Evolutionary conservation across 1,284 basidiomycete genomes (phyloP).

Genomic region (Wallemia hederae): DNA sequence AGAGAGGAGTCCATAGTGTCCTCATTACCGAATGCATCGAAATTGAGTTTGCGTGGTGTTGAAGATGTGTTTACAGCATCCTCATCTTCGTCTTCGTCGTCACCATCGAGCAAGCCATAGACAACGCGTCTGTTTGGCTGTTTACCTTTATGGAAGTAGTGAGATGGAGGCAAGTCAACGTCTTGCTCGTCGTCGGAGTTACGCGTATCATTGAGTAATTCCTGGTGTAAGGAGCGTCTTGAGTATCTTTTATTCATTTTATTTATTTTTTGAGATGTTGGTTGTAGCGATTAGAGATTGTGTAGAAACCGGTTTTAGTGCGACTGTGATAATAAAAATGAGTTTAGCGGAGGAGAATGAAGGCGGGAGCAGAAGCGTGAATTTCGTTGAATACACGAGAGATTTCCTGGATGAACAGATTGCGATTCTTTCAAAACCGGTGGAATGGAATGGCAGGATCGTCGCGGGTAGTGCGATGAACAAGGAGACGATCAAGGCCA

Average conservation of each 20-base stretch:
- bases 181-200: neutral
- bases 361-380: neutral
- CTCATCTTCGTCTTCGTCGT: neutral
- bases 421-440: neutral
- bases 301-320: too few relatives aligned
- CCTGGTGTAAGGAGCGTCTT: neutral
- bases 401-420: neutral
- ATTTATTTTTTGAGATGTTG: too few relatives aligned
- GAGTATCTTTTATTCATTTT: neutral
- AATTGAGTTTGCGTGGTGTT: too few relatives aligned
- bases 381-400: neutral
- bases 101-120: neutral
- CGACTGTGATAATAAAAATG: too few relatives aligned
- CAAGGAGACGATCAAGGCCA: neutral
- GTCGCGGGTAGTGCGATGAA: neutral
- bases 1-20: too few relatives aligned
- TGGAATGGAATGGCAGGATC: neutral
- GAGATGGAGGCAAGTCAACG: neutral
- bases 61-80: neutral
- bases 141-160: neutral
- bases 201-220: neutral
- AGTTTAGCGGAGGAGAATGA: too few relatives aligned
- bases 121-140: neutral
- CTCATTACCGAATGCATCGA: too few relatives aligned
- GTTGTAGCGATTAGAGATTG: too few relatives aligned